Percentiles rank a stretch among this genome's conserved stretches.
phyloP scores from a whole-genome alignment of 2,329 filamentous ascomycete genomes.

The Neophaeococcomyces aloes region DNA sequence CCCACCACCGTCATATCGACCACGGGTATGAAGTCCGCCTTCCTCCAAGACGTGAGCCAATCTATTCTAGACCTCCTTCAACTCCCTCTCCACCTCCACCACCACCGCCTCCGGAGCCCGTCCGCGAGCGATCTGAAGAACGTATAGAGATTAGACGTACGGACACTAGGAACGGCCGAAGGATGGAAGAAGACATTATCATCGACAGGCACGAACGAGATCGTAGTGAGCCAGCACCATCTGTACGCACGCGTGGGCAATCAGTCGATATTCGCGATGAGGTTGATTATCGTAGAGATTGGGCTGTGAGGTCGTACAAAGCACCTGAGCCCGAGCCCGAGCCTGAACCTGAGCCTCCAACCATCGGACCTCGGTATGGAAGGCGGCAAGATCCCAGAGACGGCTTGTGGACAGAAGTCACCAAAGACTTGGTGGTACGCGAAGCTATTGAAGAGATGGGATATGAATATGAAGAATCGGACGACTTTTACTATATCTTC shows the following conservation, averaged over 20 bases:
- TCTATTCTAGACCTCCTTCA: constrained; percentile 27
- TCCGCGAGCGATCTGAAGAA: constrained; percentile 31
- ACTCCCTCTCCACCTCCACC: constrained; percentile 30
- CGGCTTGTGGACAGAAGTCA: constrained; percentile 93
- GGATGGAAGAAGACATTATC: constrained; percentile 56
- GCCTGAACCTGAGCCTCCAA: constrained; percentile 23
- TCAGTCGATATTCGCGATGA: constrained; percentile 15
- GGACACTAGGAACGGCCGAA: constrained; percentile 36
- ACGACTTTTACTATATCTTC: constrained; percentile 84
- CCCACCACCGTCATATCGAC: constrained; percentile 76
- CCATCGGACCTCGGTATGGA: constrained; percentile 35
- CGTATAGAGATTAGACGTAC: constrained; percentile 47
- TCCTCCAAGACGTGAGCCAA: constrained; percentile 28
- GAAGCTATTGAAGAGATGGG: constrained; percentile 78
- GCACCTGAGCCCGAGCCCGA: too few species aligned
- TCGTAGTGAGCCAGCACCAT: constrained; percentile 28
- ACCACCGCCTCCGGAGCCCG: constrained; percentile 24
- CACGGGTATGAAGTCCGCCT: constrained; percentile 49
- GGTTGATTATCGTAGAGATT: constrained; percentile 20
- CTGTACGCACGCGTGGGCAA: constrained; percentile 14
- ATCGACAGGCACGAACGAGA: constrained; percentile 39
- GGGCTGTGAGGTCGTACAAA: constrained; percentile 30
- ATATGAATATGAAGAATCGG: constrained; percentile 85
- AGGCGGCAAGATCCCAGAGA: constrained; percentile 33
- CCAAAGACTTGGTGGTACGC: constrained; percentile 76